Base-by-base conservation (phyloP, 2,329 filamentous ascomycete species). In the Salinomyces thailandicus region DNA sequence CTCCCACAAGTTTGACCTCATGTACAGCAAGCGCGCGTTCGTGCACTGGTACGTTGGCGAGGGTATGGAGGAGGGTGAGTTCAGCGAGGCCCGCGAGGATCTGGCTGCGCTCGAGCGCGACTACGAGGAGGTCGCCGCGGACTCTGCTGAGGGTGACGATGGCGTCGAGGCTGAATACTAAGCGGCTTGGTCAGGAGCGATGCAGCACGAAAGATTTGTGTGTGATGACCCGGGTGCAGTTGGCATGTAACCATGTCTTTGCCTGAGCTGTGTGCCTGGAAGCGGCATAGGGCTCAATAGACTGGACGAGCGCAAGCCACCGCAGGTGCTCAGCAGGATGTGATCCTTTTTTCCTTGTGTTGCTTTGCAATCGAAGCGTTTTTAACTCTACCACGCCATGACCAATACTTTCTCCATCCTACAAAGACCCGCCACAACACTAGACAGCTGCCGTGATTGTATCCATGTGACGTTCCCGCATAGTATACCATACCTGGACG, bases 21-120 rank as follows among this genome's bases (percentile, higher is more conserved):
- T 98, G 91, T 95, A 96, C 80, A 93, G 85, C 66, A 98, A 98
- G 82, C 91, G 91, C 73, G 91, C 91, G 46, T 98, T 98, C 70
- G 91, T 98, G 49, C 91, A 98, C 72, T 98, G 91, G 91, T 98
- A 96, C 59, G 91, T 98, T 61, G 91, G 91, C 72, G 91, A 96
- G 75, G 91, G 91, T 79, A 98, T 98, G 91, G 91, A 98, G 76
- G 91, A 98, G 68, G 91, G 91, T 67, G 91, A 98, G 70, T 98
- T 98, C 78, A 93, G 85, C 39, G 91, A 98, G 75, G 91, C 91
- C 49, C 87, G 91, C 65, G 91, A 98, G 72, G 91, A 98, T 71
- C 72, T 98, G 64, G 91, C 91, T 63, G 91, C 91, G 54, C 77
- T 98, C 47, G 91, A 98, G 78, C 81, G 87, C 54, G 89, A 98